Evolutionary conservation across 345 rosid genomes (phyloP).

Genomic region (Anacardium occidentale): DNA sequence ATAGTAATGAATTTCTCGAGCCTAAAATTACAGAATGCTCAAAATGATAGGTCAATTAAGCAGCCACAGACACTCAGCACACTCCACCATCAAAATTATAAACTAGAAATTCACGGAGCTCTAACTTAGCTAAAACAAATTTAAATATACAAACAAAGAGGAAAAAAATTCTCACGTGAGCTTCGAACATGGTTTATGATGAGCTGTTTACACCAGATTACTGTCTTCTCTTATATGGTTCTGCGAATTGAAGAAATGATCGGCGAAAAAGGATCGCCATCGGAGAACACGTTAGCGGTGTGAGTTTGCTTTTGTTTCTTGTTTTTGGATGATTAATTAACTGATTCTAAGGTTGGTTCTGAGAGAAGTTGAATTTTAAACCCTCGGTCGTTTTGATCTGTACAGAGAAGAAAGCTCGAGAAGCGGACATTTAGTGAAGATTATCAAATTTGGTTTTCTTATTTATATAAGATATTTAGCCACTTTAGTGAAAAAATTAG

Average conservation of each 20-base stretch:
- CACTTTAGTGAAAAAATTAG: no score
- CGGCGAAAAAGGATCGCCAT: constrained; percentile 38
- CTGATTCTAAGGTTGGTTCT: no score
- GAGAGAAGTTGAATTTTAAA: background rate
- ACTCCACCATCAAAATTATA: background rate
- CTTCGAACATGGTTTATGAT: constrained; percentile 79
- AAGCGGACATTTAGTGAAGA: constrained; percentile 54
- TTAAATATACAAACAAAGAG: background rate
- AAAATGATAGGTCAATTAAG: background rate
- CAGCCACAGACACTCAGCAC: no score
- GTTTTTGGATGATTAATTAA: no score
- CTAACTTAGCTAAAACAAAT: constrained; percentile 1
- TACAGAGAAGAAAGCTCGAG: constrained; percentile 11
- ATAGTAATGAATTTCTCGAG: background rate
- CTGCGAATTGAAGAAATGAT: constrained; percentile 32
- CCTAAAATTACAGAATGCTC: background rate
- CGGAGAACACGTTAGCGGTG: background rate
- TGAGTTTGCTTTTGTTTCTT: no score
- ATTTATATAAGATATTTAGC: no score
- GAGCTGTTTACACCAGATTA: background rate
- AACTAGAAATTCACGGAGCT: background rate
- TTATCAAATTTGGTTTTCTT: no score
- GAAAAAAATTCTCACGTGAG: constrained; percentile 53
- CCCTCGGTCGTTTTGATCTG: constrained; percentile 17
- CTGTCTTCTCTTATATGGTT: constrained; percentile 28